Conservation (phyloP, 176 grass and related monocot genomes). For the Zoysia pacifica region DNA sequence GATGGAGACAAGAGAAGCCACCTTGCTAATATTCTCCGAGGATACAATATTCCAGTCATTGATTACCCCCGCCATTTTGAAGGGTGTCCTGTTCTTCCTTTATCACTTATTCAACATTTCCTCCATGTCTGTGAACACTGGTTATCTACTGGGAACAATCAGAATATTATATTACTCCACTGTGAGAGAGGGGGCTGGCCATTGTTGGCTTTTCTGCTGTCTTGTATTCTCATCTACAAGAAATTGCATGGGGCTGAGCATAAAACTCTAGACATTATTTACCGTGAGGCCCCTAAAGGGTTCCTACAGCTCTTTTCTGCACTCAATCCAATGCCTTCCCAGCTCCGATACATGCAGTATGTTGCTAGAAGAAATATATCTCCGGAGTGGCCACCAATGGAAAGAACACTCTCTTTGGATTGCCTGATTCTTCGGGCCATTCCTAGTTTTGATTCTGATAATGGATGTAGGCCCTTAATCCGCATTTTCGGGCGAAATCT, state of each 20-base stretch:
- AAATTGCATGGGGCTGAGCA: slow-evolving; percentile 79
- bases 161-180: slow-evolving; percentile 90
- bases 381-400: slow-evolving; percentile 83
- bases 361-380: slow-evolving; percentile 94
- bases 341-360: slow-evolving; percentile 93
- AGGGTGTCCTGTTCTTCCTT: slow-evolving; percentile 89
- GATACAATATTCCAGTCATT: slow-evolving; percentile 82
- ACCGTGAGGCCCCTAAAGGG: slow-evolving; percentile 91
- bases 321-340: slow-evolving; percentile 92
- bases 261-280: slow-evolving; percentile 87
- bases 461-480: slow-evolving; percentile 88
- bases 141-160: slow-evolving; percentile 66
- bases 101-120: slow-evolving; percentile 90
- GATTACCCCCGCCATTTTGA: slow-evolving; percentile 96
- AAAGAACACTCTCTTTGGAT: slow-evolving; percentile 89
- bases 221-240: slow-evolving; percentile 83
- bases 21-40: slow-evolving; percentile 68
- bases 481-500: slow-evolving; percentile 88
- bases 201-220: slow-evolving; percentile 87
- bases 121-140: slow-evolving; percentile 79
- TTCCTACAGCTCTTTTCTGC: slow-evolving; percentile 91
- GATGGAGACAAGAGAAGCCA: slow-evolving; percentile 92
- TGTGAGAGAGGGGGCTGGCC: slow-evolving; percentile 98
- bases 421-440: slow-evolving; percentile 94
- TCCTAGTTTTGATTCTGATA: slow-evolving; percentile 86